These are phyloP conservation scores for Tirmania nivea DNA, from an alignment of 495 filamentous ascomycete genomes.

Conservation along the genomic window DNA sequence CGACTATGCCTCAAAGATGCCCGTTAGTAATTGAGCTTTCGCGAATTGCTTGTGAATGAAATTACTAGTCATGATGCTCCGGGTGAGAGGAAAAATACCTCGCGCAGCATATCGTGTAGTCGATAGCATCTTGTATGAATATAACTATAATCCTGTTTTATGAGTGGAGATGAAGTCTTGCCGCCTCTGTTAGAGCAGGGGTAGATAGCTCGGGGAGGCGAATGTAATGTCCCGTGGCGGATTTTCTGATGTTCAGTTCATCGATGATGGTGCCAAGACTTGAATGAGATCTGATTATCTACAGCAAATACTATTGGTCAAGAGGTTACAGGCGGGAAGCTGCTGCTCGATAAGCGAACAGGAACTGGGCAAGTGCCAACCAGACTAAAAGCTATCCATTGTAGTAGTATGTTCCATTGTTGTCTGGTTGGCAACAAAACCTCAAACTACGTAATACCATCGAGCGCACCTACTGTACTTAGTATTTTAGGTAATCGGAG, in stretches of 20 bases:
- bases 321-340: too few relatives aligned
- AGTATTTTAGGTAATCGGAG: too few relatives aligned
- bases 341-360: too few relatives aligned
- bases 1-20: not conserved
- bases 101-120: conserved; percentile 10
- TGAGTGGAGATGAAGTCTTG: not conserved
- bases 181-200: not conserved
- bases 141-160: not conserved
- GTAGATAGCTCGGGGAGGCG: conserved; percentile 1
- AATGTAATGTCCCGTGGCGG: not conserved
- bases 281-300: too few relatives aligned
- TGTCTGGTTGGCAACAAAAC: too few relatives aligned
- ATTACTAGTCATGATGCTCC: not conserved
- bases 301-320: too few relatives aligned
- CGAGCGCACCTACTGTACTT: too few relatives aligned
- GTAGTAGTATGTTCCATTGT: too few relatives aligned
- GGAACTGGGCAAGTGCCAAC: too few relatives aligned
- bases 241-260: not conserved
- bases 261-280: too few relatives aligned
- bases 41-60: not conserved
- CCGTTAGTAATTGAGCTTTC: not conserved
- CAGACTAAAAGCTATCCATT: too few relatives aligned
- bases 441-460: too few relatives aligned
- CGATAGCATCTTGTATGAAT: conserved; percentile 10
- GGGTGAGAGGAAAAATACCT: conserved; percentile 6